Evolutionary conservation across 2,329 filamentous ascomycete species (phyloP).

Genomic region (Xylariaceae sp.): DNA sequence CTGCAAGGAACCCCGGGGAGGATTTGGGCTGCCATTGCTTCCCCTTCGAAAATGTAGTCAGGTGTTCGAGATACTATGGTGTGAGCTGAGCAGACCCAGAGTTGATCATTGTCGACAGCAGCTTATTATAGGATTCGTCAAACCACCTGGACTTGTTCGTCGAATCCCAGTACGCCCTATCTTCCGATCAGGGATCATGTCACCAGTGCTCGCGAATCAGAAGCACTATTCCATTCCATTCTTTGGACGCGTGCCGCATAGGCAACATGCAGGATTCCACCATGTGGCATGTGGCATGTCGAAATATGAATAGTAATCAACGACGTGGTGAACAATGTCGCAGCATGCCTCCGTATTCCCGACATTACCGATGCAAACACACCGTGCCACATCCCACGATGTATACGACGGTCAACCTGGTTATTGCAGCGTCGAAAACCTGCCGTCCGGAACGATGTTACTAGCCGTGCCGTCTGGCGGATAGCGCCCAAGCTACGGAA

Average conservation of each 20-base stretch:
- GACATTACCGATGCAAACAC: neutral
- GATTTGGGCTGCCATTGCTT: slow-evolving; percentile 22
- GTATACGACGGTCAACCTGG: neutral
- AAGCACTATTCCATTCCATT: neutral
- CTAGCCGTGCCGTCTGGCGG: slow-evolving; percentile 2
- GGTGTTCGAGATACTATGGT: neutral
- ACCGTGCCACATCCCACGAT: slow-evolving; percentile 1
- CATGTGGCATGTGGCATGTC: neutral
- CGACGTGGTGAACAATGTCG: neutral
- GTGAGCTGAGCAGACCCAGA: neutral
- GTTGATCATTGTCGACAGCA: neutral
- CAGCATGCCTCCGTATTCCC: neutral
- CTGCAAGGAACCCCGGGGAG: slow-evolving; percentile 14
- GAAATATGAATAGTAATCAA: neutral
- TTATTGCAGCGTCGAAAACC: neutral
- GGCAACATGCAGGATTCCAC: slow-evolving; percentile 1
- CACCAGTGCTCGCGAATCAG: neutral
- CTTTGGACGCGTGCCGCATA: neutral
- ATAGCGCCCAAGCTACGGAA: neutral
- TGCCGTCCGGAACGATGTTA: neutral
- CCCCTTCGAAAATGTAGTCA: neutral
- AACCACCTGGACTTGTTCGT: neutral
- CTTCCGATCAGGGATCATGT: slow-evolving; percentile 3
- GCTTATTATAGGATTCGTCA: neutral
- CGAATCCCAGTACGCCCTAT: neutral